Evolutionary conservation across 306 rosid species (phyloP).

Genomic region (Acmispon strigosus): DNA sequence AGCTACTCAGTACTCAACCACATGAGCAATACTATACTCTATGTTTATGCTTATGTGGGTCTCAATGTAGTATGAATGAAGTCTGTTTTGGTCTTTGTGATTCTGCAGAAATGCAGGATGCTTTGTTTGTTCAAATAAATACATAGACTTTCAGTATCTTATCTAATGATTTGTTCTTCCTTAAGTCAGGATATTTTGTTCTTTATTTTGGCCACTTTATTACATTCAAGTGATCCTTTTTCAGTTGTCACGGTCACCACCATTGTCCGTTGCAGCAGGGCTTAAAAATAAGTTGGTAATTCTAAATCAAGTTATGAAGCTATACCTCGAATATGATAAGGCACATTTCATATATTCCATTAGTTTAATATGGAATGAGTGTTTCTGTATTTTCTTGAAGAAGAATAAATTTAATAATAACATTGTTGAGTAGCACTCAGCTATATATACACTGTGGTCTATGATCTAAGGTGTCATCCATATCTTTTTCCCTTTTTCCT

Average conservation of each 20-base stretch:
- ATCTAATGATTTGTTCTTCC: background rate
- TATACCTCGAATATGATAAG: no score
- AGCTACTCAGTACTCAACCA: background rate
- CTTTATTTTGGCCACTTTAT: background rate
- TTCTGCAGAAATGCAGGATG: conserved; percentile 12
- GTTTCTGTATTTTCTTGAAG: no score
- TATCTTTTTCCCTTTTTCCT: no score
- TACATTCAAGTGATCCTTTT: background rate
- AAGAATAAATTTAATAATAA: no score
- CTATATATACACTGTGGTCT: no score
- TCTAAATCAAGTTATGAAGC: no score
- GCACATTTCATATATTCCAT: no score
- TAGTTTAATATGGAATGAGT: no score
- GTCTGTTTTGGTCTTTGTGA: conserved; percentile 1
- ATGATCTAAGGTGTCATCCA: no score
- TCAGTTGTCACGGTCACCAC: no score
- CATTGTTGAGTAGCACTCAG: no score
- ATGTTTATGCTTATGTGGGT: background rate
- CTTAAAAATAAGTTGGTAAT: background rate
- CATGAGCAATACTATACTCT: background rate
- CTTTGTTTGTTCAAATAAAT: conserved; percentile 17
- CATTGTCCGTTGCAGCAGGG: background rate
- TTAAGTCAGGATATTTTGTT: background rate
- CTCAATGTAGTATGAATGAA: background rate
- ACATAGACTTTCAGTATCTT: background rate